Evolutionary conservation across 305 asterid genomes (phyloP).

Genomic region (Stenogyne calaminthoides): DNA sequence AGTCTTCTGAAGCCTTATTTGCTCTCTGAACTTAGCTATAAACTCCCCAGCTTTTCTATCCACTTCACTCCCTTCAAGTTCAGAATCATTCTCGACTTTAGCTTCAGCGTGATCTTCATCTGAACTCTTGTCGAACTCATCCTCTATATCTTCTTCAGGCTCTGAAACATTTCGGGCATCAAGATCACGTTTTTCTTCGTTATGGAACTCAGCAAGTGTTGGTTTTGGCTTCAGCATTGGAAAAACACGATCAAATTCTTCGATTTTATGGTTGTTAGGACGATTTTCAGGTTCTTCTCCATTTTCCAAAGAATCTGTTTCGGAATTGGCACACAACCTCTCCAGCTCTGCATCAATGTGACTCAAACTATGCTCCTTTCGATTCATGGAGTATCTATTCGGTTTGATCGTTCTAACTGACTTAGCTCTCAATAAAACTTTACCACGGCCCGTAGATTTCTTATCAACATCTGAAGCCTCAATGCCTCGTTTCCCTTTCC

Average conservation of each 20-base stretch:
- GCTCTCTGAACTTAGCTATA: constrained; percentile 93
- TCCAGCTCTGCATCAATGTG: constrained; percentile 35
- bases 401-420: constrained; percentile 78
- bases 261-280: constrained; percentile 22
- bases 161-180: constrained; percentile 30
- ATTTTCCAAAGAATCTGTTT: constrained; percentile 30
- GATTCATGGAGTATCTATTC: constrained; percentile 33
- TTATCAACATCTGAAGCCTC: constrained; percentile 38
- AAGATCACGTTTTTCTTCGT: constrained; percentile 36
- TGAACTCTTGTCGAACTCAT: constrained; percentile 38
- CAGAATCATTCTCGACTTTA: constrained; percentile 42
- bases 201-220: constrained; percentile 30
- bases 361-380: constrained; percentile 31
- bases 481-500: constrained; percentile 34
- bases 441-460: constrained; percentile 44
- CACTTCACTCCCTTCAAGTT: constrained; percentile 79
- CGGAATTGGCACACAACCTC: constrained; percentile 26
- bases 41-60: constrained; percentile 94
- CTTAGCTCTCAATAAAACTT: constrained; percentile 51
- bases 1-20: constrained; percentile 80
- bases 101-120: constrained; percentile 42
- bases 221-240: constrained; percentile 47
- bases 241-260: constrained; percentile 28
- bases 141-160: constrained; percentile 21
- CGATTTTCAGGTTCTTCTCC: constrained; percentile 36